A percentile compares a stretch with the other conserved stretches of the same genome.
Conservation (phyloP, 306 rosid genomes). For the Cajanus cajan region DNA sequence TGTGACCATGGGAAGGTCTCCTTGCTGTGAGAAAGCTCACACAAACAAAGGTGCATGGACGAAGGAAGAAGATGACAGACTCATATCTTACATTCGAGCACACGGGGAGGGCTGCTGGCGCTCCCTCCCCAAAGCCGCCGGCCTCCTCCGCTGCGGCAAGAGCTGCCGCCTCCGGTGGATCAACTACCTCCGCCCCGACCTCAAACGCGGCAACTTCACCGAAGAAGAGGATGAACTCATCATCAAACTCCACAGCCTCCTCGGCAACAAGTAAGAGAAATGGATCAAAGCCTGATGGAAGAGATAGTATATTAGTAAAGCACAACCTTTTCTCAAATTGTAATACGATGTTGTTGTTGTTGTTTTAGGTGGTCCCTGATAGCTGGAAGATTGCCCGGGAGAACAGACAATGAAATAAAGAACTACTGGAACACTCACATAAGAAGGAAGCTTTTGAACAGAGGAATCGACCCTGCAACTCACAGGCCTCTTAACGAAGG, state of each 20-base stretch:
- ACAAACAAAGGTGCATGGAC: conserved; percentile 99
- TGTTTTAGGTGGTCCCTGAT: conserved; percentile 81
- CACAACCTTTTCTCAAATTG: no score
- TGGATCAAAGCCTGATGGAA: no score
- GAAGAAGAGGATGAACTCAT: conserved; percentile 95
- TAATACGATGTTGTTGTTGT: not conserved
- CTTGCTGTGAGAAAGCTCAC: conserved; percentile 99
- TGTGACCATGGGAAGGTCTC: conserved; percentile 79
- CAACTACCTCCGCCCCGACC: conserved; percentile 97
- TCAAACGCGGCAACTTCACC: conserved; percentile 91
- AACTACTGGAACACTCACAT: conserved; percentile 98
- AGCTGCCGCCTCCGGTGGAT: conserved; percentile 97
- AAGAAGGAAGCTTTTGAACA: conserved; percentile 86
- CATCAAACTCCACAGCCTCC: conserved; percentile 98
- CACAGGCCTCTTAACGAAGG: conserved; percentile 66
- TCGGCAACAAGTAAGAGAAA: conserved; percentile 78
- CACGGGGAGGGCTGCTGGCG: conserved; percentile 99
- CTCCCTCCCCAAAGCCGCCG: conserved; percentile 95
- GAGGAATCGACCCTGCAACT: conserved; percentile 94
- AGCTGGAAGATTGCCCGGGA: conserved; percentile 89
- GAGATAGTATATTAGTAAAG: no score
- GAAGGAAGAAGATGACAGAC: conserved; percentile 94
- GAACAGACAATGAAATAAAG: conserved; percentile 98
- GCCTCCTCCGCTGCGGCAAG: conserved; percentile 96
- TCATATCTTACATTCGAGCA: conserved; percentile 79